Evolutionary conservation across 768 basidiomycete genomes (phyloP).

Genomic region (Mycena filopes): DNA sequence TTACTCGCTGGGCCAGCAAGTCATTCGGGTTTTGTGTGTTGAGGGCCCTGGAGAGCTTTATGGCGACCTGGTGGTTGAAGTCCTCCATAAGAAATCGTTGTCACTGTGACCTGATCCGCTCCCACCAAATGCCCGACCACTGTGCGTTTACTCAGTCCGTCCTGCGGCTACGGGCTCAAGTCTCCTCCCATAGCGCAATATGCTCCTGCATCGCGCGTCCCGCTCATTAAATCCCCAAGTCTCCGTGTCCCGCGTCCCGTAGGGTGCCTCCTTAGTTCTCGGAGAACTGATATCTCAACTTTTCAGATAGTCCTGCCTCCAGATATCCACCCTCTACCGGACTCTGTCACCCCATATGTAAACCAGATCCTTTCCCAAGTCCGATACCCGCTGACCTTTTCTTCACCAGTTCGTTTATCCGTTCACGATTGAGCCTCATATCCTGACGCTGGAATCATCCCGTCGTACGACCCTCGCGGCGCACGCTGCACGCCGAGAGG

Average conservation of each 20-base stretch:
- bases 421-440: slow-evolving; percentile 90
- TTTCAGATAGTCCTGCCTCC: slow-evolving; percentile 83
- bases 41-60: slow-evolving; percentile 83
- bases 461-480: slow-evolving; percentile 74
- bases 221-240: slow-evolving; percentile 93
- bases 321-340: slow-evolving; percentile 95
- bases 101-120: not conserved
- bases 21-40: slow-evolving; percentile 88
- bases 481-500: slow-evolving; percentile 73
- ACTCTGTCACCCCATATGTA: slow-evolving; percentile 90
- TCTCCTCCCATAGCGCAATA: slow-evolving; percentile 69
- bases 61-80: slow-evolving; percentile 77
- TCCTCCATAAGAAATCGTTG: slow-evolving; percentile 29
- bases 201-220: slow-evolving; percentile 76
- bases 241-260: slow-evolving; percentile 88
- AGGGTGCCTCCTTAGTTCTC: slow-evolving; percentile 30
- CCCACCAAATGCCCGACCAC: slow-evolving; percentile 26
- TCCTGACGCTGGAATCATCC: slow-evolving; percentile 79
- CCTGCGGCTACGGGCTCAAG: not conserved
- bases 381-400: slow-evolving; percentile 1
- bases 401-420: slow-evolving; percentile 89
- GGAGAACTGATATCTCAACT: not conserved
- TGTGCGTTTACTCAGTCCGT: slow-evolving; percentile 13
- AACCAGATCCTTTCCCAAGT: slow-evolving; percentile 25
- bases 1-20: slow-evolving; percentile 79